Conservation (phyloP, 805 yeast genomes). For the Wickerhamiella kurtzmanii region DNA sequence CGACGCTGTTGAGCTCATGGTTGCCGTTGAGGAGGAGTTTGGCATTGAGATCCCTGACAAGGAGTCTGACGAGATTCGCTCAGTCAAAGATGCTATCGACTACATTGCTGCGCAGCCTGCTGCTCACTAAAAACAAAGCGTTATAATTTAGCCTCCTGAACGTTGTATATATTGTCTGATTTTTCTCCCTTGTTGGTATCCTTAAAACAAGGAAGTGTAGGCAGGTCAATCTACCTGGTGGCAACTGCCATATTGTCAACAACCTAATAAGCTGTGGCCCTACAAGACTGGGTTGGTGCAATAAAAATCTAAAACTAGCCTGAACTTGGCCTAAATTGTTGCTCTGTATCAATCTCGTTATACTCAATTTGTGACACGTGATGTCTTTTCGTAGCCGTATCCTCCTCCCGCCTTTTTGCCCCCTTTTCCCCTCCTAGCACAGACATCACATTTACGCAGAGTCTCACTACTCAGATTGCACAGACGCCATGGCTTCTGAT, state of each 20-base stretch:
- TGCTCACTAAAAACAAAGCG: slow-evolving; percentile 23
- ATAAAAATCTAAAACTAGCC: too few relatives aligned
- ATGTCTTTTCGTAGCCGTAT: too few relatives aligned
- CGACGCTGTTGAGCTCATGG: slow-evolving; percentile 89
- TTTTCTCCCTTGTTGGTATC: too few relatives aligned
- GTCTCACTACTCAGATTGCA: too few relatives aligned
- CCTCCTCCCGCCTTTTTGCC: not conserved
- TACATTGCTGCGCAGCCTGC: slow-evolving; percentile 51
- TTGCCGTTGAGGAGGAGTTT: slow-evolving; percentile 89
- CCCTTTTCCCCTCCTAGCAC: not conserved
- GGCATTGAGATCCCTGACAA: slow-evolving; percentile 37
- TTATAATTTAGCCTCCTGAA: not conserved
- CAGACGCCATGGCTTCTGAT: not conserved
- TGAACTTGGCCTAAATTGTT: too few relatives aligned
- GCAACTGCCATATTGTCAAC: too few relatives aligned
- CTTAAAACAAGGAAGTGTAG: too few relatives aligned
- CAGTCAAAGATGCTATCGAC: slow-evolving; percentile 86
- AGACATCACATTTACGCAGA: not conserved
- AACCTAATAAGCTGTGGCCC: too few relatives aligned
- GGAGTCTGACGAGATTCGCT: slow-evolving; percentile 85
- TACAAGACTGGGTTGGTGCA: too few relatives aligned
- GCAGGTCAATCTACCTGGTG: too few relatives aligned
- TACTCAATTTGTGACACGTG: not conserved
- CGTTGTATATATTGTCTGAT: not conserved
- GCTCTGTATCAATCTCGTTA: too few relatives aligned